Base-by-base conservation (phyloP, 495 filamentous ascomycete genomes). In the Podospora pseudocomata region DNA sequence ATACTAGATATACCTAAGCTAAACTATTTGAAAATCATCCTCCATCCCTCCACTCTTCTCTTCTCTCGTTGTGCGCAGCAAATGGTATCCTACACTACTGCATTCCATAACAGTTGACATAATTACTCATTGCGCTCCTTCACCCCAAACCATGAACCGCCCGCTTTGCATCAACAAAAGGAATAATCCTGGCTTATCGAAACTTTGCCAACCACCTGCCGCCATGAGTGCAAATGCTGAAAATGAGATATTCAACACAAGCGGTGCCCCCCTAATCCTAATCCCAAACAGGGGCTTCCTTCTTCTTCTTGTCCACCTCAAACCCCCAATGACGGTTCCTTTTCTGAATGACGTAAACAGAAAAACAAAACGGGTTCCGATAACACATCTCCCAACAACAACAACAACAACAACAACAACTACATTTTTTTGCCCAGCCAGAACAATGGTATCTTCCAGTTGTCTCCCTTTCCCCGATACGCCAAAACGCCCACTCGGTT, bases 401-500 rank as follows among this genome's bases (percentile, higher is more conserved):
- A 23, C 23, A 2, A 23, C 23, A 23, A 23, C 23, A 2, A 23
- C 23, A 23, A 23, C 1, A 2, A 23, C 23, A 23, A 23, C 23
- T 1, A 23, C 23, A 23, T 23, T 55, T 60, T 60, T 56, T 30
- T 49, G 39, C 18, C 53, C 20, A 65, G 49, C 62, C 58, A 64
- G 59, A 71, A 65, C 66, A 68, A 73, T 72, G 73, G 71, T 75
- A 75, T 75, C 69, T 74, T 71, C 73, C 71, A 71, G 65, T 68
- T 49, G 39, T 49, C 15, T 49, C 39, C 39, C 60, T 74, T 68
- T 70, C 69, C 23, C 55, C n/a, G 23, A 26, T 58, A 58, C 55
- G 72, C 74, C 72, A 71, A 64, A 75, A 75, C 74, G 74, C 55
- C 74, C 74, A 71, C 71, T 70, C 70, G 63, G 69, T 71, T 71